Base-by-base conservation (phyloP, 257 asterid genomes). In the Echites panduratus region DNA sequence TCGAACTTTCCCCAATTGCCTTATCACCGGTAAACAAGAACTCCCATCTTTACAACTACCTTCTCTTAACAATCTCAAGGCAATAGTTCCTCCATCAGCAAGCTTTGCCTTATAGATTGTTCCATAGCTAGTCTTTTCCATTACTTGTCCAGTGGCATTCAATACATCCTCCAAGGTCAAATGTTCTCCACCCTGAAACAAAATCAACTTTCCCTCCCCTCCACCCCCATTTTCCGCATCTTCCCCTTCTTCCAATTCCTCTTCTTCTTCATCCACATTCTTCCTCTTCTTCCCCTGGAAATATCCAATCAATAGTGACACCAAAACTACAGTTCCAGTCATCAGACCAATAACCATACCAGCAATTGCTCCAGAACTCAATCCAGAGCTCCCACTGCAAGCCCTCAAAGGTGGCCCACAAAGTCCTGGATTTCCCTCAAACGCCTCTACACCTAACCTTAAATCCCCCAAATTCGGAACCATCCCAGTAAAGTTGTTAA, bases 121-220 rank as follows among this genome's bases (percentile, higher is more conserved):
- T 74, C 99, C 99, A 75, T 92, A 92, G 43, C 95, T 89, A 4
- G 96, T 90, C 70, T 92, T 95, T 89, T 95, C 99, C 90, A 92
- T 84, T 9, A 95, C 98, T 79, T 95, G 99, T 59, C 99, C 99
- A 0, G 98, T 92, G 1, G 99, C 99, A 47, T 92, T 95, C 84
- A 95, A 75, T 14, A 95, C 98, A 71, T 92, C 99, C 85, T 95
- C 99, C 57, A 92, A 79, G 7, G 90, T 79, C 70, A 95, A 78
- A 81, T 95, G 94, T 89, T 95, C 99, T 0, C 99, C 99, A 0
- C 98, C 99, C 68, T 89, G 97, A 85, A 95, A 95, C 81, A 95
- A 79, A 52, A 92, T 82, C 81, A 95, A 74, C 76, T 90, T 92
- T 62, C 99, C 99, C 64, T 94, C 98, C 29, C 93, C 90, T 8